Evolutionary conservation across 441 rosid genomes (phyloP), one percentile per base, ranked within the genome.

Genomic region (Isatis lusitanica): DNA sequence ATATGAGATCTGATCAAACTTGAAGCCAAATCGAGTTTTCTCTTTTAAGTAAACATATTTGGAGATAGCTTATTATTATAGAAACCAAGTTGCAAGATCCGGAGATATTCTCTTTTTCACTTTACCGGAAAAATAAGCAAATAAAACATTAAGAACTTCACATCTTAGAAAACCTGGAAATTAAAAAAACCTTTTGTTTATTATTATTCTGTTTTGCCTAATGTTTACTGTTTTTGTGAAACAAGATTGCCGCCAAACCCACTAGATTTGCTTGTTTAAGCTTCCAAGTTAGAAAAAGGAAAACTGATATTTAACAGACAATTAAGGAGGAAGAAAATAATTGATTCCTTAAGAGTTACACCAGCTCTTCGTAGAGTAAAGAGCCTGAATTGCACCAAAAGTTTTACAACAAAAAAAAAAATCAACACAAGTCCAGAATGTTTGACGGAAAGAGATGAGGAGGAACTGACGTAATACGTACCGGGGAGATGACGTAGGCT

Each of bases 1-100:
- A 69, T 79, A 68, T 42, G 76, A 30, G 35, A 74, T 68, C 76
- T 82, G 81, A 83, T 61, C 74, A 46, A 13, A 75, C 63, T 26
- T 24, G 64, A 35, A 56, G 79, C 63, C 51, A 26, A 36, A 70
- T 44, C 35, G 46, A 75, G 28, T 63, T 47, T 16, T 62, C 5
- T 9, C 69, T 61, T 42, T 51, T 48, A 31, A 46, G 76, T 60
- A 63, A 57, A 73, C 44, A 62, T 42, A 43, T 50, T n/a, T 28
- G 8, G 50, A 68, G 59, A 61, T 53, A 38, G 36, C 53, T 77
- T 73, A 56, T 9, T 15, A 63, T 3, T 31, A 46, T 60, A 67
- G 28, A 68, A 63, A 68, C 36, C 74, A 78, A 68, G 67, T 62
- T 42, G 61, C 63, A 36, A 43, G 39, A 53, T 62, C 61, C 7